A percentile compares a stretch with the other conserved stretches of the same genome.
These are phyloP conservation scores for Naganishia friedmannii DNA, from an alignment of 768 basidiomycete species.

Conservation along the genomic window DNA sequence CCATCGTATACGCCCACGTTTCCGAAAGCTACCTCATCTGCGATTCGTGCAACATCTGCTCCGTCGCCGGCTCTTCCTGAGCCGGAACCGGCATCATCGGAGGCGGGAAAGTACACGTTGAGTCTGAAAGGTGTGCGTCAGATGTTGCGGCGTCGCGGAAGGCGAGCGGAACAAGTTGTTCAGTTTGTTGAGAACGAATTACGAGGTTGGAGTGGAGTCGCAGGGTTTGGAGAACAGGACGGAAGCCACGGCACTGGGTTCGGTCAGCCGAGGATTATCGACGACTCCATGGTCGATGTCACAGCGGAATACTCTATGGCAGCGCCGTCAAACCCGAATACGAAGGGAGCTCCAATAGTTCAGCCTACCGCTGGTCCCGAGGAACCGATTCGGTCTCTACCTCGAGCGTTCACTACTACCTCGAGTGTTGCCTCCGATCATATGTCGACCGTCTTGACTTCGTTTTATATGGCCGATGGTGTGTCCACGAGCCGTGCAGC, in stretches of 20 bases:
- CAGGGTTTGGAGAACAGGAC: background rate
- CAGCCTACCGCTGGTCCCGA: slow-evolving; percentile 14
- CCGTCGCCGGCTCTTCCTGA: slow-evolving; percentile 33
- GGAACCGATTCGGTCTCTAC: slow-evolving; percentile 15
- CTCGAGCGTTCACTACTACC: slow-evolving; percentile 16
- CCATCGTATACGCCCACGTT: slow-evolving; percentile 38
- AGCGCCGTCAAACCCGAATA: background rate
- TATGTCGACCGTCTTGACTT: slow-evolving; percentile 17
- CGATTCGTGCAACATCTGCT: slow-evolving; percentile 14
- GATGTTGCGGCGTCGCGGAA: slow-evolving; percentile 41
- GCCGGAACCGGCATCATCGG: slow-evolving; percentile 37
- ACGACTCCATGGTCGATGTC: slow-evolving; percentile 15
- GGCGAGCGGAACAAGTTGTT: slow-evolving; percentile 43
- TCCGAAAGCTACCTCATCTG: slow-evolving; percentile 29
- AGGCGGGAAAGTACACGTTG: slow-evolving; percentile 45
- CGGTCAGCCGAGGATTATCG: slow-evolving; percentile 30
- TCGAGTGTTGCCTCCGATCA: slow-evolving; percentile 13
- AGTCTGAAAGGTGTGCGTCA: slow-evolving; percentile 46
- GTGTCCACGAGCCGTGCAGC: background rate
- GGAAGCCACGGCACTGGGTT: slow-evolving; percentile 12
- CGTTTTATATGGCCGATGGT: slow-evolving; percentile 26
- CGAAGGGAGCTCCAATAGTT: slow-evolving; percentile 2
- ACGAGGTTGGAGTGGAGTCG: slow-evolving; percentile 38
- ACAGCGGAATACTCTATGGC: slow-evolving; percentile 8
- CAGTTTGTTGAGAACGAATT: slow-evolving; percentile 38